A percentile compares a stretch with the other conserved stretches of the same genome.
These are phyloP conservation scores for Zygosaccharomyces sapae DNA, from an alignment of 1,139 yeast species.

Conservation along the genomic window DNA sequence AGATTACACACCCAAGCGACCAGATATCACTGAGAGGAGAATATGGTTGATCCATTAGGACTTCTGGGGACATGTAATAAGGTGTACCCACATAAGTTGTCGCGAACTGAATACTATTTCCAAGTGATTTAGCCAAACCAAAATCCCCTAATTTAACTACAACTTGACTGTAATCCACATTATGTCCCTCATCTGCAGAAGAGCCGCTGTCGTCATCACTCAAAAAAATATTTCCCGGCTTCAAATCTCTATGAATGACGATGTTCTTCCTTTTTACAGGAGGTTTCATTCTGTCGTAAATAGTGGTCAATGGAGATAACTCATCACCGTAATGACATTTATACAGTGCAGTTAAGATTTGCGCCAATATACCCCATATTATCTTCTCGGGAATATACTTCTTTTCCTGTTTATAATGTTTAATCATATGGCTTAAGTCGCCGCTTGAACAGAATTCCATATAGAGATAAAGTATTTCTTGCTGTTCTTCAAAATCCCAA, in stretches of 20 bases:
- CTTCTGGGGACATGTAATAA: conserved; percentile 99
- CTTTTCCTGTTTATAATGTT: conserved; percentile 56
- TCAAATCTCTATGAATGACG: conserved; percentile 81
- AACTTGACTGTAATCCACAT: conserved; percentile 37
- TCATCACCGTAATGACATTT: conserved; percentile 88
- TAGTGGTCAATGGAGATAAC: conserved; percentile 59
- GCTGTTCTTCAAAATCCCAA: conserved; percentile 74
- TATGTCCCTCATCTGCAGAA: conserved; percentile 47
- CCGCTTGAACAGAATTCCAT: conserved; percentile 99
- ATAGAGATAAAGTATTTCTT: conserved; percentile 74
- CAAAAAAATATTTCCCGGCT: conserved; percentile 84
- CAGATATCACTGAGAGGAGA: conserved; percentile 88
- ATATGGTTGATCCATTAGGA: conserved; percentile 81
- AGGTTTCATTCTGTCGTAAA: conserved; percentile 40
- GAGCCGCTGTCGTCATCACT: conserved; percentile 32
- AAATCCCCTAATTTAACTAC: conserved; percentile 86
- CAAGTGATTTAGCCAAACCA: conserved; percentile 73
- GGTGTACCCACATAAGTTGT: conserved; percentile 97
- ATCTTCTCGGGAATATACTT: conserved; percentile 79
- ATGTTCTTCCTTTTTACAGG: conserved; percentile 40
- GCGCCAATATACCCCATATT: conserved; percentile 88
- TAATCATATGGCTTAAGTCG: conserved; percentile 73
- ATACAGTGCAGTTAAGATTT: conserved; percentile 76
- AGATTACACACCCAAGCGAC: conserved; percentile 94
- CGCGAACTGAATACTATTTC: conserved; percentile 76